phyloP scores from a whole-genome alignment of 1,284 basidiomycete genomes.

The Cronartium ribicola region DNA sequence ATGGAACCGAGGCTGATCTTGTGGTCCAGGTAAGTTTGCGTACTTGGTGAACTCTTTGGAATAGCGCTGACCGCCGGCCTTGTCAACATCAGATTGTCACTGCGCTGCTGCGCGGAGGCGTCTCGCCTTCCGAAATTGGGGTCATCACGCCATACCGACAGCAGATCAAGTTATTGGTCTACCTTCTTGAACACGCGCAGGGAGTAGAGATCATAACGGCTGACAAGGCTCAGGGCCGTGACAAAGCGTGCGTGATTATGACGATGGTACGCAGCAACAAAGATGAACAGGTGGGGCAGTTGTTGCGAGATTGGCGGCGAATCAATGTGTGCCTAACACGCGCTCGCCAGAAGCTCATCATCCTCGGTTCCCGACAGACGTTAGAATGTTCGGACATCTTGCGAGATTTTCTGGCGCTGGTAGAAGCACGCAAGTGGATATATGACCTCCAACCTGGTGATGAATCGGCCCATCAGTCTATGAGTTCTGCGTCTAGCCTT shows the following conservation, averaged over 20 bases:
- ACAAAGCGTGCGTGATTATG: slow-evolving; percentile 91
- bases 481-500: slow-evolving; percentile 10
- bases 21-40: slow-evolving; percentile 45
- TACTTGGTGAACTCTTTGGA: neutral
- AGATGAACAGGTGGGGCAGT: slow-evolving; percentile 61
- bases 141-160: slow-evolving; percentile 89
- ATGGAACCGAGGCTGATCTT: slow-evolving; percentile 68
- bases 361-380: slow-evolving; percentile 64
- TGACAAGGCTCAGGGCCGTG: slow-evolving; percentile 89
- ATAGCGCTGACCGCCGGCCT: no score
- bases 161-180: slow-evolving; percentile 78
- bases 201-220: slow-evolving; percentile 84
- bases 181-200: slow-evolving; percentile 54
- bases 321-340: slow-evolving; percentile 97
- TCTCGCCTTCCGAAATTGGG: slow-evolving; percentile 69
- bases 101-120: slow-evolving; percentile 64
- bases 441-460: slow-evolving; percentile 60
- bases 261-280: slow-evolving; percentile 86
- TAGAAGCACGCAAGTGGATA: slow-evolving; percentile 69
- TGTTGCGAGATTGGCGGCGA: slow-evolving; percentile 87
- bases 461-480: slow-evolving; percentile 52
- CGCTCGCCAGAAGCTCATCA: slow-evolving; percentile 79
- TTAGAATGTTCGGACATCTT: slow-evolving; percentile 40
- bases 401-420: slow-evolving; percentile 55
- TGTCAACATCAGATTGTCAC: slow-evolving; percentile 59